Conservation (phyloP, 495 filamentous ascomycete genomes). For the Podospora fimiseda region DNA sequence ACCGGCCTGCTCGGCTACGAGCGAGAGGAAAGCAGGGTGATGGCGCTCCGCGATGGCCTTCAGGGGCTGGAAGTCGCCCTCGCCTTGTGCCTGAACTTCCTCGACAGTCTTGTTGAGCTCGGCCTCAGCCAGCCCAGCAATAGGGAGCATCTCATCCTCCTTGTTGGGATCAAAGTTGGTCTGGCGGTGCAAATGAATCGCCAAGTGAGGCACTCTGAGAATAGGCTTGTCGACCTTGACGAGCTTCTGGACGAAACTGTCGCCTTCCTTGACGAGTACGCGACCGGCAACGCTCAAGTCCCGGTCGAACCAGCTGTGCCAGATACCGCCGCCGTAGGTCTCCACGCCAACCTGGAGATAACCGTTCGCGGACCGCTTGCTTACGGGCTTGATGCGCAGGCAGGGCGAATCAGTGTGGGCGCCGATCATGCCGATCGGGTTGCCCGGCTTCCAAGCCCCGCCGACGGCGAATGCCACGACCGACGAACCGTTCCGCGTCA, state of each 20-base stretch:
- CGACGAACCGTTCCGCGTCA: slow-evolving; percentile 90
- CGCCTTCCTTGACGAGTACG: slow-evolving; percentile 66
- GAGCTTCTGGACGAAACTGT: slow-evolving; percentile 71
- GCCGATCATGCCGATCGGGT: slow-evolving; percentile 90
- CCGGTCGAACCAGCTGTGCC: slow-evolving; percentile 89
- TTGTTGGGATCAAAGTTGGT: slow-evolving; percentile 89
- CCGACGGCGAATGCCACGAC: slow-evolving; percentile 94
- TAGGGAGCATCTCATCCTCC: slow-evolving; percentile 91
- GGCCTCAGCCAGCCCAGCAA: slow-evolving; percentile 76
- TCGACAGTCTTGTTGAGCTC: slow-evolving; percentile 66
- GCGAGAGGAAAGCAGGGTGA: slow-evolving; percentile 75
- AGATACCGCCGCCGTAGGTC: slow-evolving; percentile 86
- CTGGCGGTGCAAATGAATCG: slow-evolving; percentile 85
- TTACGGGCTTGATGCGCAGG: slow-evolving; percentile 86
- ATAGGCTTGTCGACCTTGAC: slow-evolving; percentile 89
- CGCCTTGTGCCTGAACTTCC: slow-evolving; percentile 29
- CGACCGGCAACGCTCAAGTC: slow-evolving; percentile 89
- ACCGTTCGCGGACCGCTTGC: slow-evolving; percentile 75
- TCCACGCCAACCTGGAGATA: slow-evolving; percentile 95
- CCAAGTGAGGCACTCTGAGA: slow-evolving; percentile 82
- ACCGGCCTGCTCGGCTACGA: slow-evolving; percentile 75
- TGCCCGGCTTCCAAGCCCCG: slow-evolving; percentile 86
- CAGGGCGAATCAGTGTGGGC: slow-evolving; percentile 94
- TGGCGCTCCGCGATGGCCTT: slow-evolving; percentile 76
- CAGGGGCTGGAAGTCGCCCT: slow-evolving; percentile 60